Conservation (phyloP, 2,329 filamentous ascomycete species). For the Rachicladosporium sp. region DNA sequence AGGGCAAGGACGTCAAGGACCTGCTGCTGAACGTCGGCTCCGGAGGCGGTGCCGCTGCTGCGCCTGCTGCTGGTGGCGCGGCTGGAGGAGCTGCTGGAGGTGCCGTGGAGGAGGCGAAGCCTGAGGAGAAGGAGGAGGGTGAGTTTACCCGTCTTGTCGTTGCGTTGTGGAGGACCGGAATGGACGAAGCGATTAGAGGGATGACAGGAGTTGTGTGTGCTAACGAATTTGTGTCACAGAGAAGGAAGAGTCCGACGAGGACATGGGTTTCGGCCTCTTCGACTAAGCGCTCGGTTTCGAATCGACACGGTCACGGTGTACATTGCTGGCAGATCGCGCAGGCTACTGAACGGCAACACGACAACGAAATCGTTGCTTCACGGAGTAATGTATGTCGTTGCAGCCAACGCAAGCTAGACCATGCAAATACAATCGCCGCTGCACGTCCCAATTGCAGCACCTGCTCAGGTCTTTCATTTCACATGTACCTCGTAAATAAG, state of each 20-base stretch:
- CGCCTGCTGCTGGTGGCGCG: constrained; percentile 49
- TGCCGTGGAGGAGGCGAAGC: constrained; percentile 45
- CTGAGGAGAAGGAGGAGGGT: constrained; percentile 54
- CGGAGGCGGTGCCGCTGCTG: constrained; percentile 64
- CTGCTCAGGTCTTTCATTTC: too few relatives aligned
- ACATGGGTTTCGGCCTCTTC: constrained; percentile 98
- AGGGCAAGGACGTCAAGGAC: constrained; percentile 90
- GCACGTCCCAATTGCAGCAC: too few relatives aligned
- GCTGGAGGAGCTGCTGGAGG: constrained; percentile 46
- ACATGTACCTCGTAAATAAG: too few relatives aligned
- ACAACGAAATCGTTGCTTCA: too few relatives aligned
- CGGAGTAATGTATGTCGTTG: too few relatives aligned
- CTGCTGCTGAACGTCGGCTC: constrained; percentile 79
- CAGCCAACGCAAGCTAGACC: too few relatives aligned
- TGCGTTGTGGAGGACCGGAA: too few relatives aligned
- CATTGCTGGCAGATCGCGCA: too few relatives aligned
- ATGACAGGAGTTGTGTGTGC: not conserved
- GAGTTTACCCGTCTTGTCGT: constrained; percentile 26
- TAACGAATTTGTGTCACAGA: constrained; percentile 42
- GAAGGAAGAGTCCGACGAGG: constrained; percentile 95
- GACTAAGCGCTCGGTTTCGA: constrained; percentile 49
- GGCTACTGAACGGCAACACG: too few relatives aligned
- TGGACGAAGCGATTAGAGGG: too few relatives aligned
- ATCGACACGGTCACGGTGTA: too few relatives aligned
- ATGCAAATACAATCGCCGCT: too few relatives aligned